Percentiles rank a stretch among this genome's conserved stretches.
Evolutionary conservation across 305 asterid species (phyloP).

Genomic region (Fraxinus ornus): DNA sequence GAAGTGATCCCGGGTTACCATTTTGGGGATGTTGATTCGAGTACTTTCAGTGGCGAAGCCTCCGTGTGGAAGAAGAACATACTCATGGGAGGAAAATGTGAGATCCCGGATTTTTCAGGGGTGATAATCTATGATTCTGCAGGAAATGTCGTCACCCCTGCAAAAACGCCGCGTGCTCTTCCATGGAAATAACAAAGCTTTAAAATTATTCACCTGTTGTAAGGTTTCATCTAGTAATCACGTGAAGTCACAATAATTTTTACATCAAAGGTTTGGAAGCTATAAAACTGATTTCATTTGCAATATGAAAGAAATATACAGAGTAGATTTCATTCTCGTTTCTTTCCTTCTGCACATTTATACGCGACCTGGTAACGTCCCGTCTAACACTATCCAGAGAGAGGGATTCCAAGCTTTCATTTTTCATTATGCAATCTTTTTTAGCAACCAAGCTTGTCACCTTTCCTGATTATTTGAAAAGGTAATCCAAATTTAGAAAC

Average conservation of each 20-base stretch:
- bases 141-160: constrained; percentile 51
- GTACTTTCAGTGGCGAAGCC: constrained; percentile 48
- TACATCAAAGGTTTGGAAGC: neutral
- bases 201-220: neutral
- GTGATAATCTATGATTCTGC: constrained; percentile 74
- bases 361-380: constrained; percentile 66
- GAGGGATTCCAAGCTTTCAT: constrained; percentile 87
- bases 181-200: constrained; percentile 53
- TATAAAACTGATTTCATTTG: neutral
- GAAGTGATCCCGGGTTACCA: constrained; percentile 39
- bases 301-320: neutral
- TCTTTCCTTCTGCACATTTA: constrained; percentile 70
- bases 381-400: constrained; percentile 68
- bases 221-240: constrained; percentile 15
- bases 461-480: constrained; percentile 51
- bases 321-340: constrained; percentile 26
- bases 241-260: neutral
- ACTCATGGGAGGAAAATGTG: constrained; percentile 92
- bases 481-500: neutral
- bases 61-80: constrained; percentile 82
- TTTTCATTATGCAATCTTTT: constrained; percentile 61
- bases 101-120: constrained; percentile 91
- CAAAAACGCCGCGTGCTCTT: constrained; percentile 42
- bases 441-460: constrained; percentile 84
- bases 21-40: constrained; percentile 50